A percentile compares a stretch with the other conserved stretches of the same genome.
Conservation (phyloP, 2,329 filamentous ascomycete genomes). For the Fusarium circinatum region DNA sequence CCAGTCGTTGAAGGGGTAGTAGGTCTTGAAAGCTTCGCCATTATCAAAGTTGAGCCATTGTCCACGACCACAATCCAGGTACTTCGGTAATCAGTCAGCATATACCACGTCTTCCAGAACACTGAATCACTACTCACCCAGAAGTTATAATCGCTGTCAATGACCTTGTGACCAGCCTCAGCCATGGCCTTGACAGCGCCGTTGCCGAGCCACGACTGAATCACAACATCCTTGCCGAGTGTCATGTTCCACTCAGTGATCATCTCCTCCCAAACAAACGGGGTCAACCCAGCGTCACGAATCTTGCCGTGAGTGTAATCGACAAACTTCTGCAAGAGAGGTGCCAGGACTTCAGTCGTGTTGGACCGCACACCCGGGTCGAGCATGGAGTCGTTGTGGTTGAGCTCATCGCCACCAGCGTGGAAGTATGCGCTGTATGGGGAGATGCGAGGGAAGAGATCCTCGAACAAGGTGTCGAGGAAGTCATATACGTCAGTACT, state of each 20-base stretch:
- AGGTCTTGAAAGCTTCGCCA: conserved; percentile 59
- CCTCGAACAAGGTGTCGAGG: conserved; percentile 76
- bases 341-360: conserved; percentile 70
- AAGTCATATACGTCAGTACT: conserved; percentile 75
- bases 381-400: conserved; percentile 71
- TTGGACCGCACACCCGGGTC: conserved; percentile 79
- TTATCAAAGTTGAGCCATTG: conserved; percentile 79
- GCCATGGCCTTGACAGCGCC: conserved; percentile 70
- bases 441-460: conserved; percentile 76
- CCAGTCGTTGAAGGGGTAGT: conserved; percentile 82
- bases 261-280: conserved; percentile 92
- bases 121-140: conserved; percentile 66
- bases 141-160: conserved; percentile 80
- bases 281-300: conserved; percentile 70
- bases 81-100: conserved; percentile 57
- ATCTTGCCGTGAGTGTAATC: conserved; percentile 75
- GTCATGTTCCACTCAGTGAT: conserved; percentile 80
- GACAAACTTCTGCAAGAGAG: conserved; percentile 82
- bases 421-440: conserved; percentile 83
- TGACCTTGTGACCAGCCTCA: conserved; percentile 72
- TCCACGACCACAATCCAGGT: conserved; percentile 85
- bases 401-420: conserved; percentile 88
- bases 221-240: conserved; percentile 74
- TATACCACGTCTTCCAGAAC: background rate
- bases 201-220: conserved; percentile 81